Evolutionary conservation across 2,329 filamentous ascomycete species (phyloP), one percentile per base, ranked within the genome.

Genomic region (Ramularia endophylla): DNA sequence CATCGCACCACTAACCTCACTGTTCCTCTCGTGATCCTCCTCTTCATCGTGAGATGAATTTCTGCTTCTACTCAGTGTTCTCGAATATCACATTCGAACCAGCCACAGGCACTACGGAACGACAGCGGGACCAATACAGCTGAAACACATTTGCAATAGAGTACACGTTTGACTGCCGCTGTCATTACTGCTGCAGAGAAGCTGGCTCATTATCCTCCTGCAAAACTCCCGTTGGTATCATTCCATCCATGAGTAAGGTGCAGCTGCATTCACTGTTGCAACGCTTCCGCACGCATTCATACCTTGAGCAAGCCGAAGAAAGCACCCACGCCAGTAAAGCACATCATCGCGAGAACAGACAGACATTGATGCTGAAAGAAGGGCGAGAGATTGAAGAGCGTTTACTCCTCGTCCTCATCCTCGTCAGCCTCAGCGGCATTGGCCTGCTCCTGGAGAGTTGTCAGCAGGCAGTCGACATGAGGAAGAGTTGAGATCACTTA

Each of bases 401-500:
- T 46, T 48, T 62, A 59, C 36, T 64, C 62, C 43, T 64, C 60
- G 12, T 64, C 62, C 43, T 65, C 62, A 7, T 64, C 61, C 22
- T 63, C 62, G 33, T 59, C 60, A 44, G 41, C 22, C 22, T 25
- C 54, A 37, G 32, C 47, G 44, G 44, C 56, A 48, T 55, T 25
- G 32, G 32, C 15, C 32, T 34, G 32, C 17, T 34, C 57, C 57
- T 63, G 45, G n/a, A 33, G 11, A 33, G 32, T 17, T 28, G 48
- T 57, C 36, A 58, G 56, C 39, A 39, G 22, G 27, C 27, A 35
- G 16, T 31, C 17, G 16, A 18, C 18, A 13, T 12, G 28, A 27
- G 33, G 18, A 22, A 8, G 13, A 25, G 20, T 27, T 31, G 12
- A 39, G 18, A 29, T 11, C 29, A 70, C 83, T 74, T 75, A 94